phyloP scores from a whole-genome alignment of 169 alveolate genomes.

The Plasmodium ovale region DNA sequence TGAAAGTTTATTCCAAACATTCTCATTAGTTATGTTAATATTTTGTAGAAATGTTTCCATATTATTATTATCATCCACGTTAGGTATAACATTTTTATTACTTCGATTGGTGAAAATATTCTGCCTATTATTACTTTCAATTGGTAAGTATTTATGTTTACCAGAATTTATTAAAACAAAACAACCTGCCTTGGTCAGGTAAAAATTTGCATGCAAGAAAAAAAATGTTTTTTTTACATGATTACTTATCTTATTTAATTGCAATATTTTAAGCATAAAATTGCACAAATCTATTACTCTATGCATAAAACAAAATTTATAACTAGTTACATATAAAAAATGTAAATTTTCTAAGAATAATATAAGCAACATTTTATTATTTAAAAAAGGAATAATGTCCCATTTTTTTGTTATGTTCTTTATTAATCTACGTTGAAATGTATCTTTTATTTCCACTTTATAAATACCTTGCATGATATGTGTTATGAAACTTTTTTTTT shows the following conservation, averaged over 20 bases:
- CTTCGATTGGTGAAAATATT: too few species aligned
- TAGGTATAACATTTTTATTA: too few species aligned
- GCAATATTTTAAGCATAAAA: slow-evolving; percentile 4
- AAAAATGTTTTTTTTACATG: slow-evolving; percentile 31
- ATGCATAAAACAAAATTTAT: slow-evolving; percentile 6
- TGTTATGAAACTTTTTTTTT: not conserved
- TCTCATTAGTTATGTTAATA: not conserved
- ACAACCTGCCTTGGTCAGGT: slow-evolving; percentile 28
- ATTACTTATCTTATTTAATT: slow-evolving; percentile 9
- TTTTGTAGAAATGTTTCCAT: too few species aligned
- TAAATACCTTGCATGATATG: not conserved
- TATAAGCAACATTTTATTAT: slow-evolving; percentile 1
- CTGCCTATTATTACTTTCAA: too few species aligned
- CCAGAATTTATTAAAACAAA: not conserved
- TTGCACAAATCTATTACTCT: slow-evolving; percentile 23
- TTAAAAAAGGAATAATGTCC: slow-evolving; percentile 16
- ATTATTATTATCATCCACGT: too few species aligned
- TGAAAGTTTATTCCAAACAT: not conserved
- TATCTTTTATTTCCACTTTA: not conserved
- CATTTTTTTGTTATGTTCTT: slow-evolving; percentile 8
- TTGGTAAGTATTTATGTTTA: too few species aligned
- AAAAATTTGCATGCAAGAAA: slow-evolving; percentile 19
- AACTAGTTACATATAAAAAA: slow-evolving; percentile 23
- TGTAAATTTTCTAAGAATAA: slow-evolving; percentile 36
- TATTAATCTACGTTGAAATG: not conserved